Conservation (phyloP, 192 early-diverging fungal genomes). For the Gonapodya sp. region DNA sequence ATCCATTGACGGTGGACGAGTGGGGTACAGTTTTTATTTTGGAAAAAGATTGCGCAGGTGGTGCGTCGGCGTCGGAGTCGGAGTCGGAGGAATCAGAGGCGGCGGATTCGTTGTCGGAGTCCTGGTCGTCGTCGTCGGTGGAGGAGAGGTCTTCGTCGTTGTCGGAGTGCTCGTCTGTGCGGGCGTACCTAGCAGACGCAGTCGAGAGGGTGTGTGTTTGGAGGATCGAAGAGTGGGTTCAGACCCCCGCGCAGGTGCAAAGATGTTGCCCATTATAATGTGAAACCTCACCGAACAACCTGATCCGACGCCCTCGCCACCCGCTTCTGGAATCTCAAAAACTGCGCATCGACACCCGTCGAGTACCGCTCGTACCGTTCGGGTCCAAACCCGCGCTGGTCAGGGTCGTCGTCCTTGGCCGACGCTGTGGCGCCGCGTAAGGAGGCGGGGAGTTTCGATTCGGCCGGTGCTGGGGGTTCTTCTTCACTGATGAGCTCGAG, state of each 20-base stretch:
- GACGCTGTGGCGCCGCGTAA: slow-evolving; percentile 22
- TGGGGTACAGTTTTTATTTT: not conserved
- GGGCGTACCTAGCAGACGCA: not conserved
- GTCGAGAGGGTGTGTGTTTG: not conserved
- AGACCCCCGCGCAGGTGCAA: too few relatives aligned
- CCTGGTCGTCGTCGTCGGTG: slow-evolving; percentile 31
- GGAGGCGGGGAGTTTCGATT: slow-evolving; percentile 38
- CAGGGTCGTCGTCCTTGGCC: slow-evolving; percentile 1
- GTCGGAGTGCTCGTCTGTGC: not conserved
- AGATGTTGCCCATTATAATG: not conserved
- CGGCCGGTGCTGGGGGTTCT: slow-evolving; percentile 36
- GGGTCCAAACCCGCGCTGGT: not conserved
- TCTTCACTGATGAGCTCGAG: slow-evolving; percentile 39
- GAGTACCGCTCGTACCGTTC: slow-evolving; percentile 64
- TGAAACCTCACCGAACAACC: slow-evolving; percentile 60
- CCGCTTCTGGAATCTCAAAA: slow-evolving; percentile 82
- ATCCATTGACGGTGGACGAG: not conserved
- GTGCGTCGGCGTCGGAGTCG: not conserved
- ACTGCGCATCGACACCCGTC: slow-evolving; percentile 79
- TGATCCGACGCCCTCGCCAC: slow-evolving; percentile 71
- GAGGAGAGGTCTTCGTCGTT: slow-evolving; percentile 6
- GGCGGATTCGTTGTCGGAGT: slow-evolving; percentile 18
- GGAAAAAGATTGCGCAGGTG: not conserved
- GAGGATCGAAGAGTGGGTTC: not conserved
- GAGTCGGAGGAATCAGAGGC: not conserved